phyloP scores from a whole-genome alignment of 805 yeast species.

The Teunomyces funiuensis region DNA sequence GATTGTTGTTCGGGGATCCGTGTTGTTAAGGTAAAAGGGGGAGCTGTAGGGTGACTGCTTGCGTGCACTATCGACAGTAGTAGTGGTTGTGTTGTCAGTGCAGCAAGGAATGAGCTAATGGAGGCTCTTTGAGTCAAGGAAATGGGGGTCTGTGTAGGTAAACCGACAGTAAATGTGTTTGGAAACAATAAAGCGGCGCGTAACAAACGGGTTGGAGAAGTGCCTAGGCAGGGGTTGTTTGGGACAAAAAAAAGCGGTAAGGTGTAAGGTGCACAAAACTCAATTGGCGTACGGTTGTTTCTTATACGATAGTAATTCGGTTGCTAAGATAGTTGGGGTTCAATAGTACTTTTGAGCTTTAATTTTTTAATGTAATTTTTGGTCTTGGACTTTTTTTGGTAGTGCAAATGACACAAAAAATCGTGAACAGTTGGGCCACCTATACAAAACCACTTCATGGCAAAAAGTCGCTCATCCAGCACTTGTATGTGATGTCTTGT shows the following conservation, averaged over 20 bases:
- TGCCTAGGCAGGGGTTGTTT: background rate
- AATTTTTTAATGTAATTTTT: background rate
- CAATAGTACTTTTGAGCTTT: conserved; percentile 1
- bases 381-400: conserved; percentile 7
- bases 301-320: conserved; percentile 1
- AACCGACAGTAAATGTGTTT: background rate
- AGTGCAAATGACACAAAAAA: conserved; percentile 7
- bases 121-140: background rate
- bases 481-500: too few species aligned
- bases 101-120: background rate
- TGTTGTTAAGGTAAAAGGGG: conserved; percentile 1
- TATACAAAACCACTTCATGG: background rate
- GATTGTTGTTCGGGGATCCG: conserved; percentile 1
- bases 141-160: background rate
- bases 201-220: background rate
- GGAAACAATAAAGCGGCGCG: conserved; percentile 3
- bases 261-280: background rate
- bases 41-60: background rate
- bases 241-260: background rate
- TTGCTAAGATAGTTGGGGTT: background rate
- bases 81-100: background rate
- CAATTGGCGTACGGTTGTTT: background rate
- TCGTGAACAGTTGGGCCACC: background rate
- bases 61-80: conserved; percentile 1
- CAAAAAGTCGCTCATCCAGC: too few species aligned